Percentiles rank a stretch among this genome's conserved stretches.
Conservation (phyloP, 2,329 filamentous ascomycete genomes). For the Alternaria ventricosa region DNA sequence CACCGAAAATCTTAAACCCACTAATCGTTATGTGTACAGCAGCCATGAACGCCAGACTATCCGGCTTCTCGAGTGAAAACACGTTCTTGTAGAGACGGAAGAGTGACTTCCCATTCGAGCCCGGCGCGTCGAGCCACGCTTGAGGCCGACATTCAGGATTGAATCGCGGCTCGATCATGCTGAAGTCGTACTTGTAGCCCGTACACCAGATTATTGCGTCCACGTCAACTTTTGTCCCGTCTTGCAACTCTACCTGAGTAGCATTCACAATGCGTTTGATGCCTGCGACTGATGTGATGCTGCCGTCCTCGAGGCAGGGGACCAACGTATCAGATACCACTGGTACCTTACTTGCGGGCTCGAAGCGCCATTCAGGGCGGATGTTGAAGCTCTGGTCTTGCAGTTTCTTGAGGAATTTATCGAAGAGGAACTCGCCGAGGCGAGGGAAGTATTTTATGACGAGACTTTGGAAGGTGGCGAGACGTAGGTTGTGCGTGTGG, state of each 20-base stretch:
- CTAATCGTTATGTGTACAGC: slow-evolving; percentile 49
- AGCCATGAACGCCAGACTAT: slow-evolving; percentile 53
- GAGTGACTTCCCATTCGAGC: slow-evolving; percentile 39
- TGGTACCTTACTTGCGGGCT: slow-evolving; percentile 24
- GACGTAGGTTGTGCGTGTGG: slow-evolving; percentile 19
- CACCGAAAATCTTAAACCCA: slow-evolving; percentile 24
- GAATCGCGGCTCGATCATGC: slow-evolving; percentile 30
- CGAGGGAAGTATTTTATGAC: slow-evolving; percentile 19
- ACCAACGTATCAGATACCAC: slow-evolving; percentile 28
- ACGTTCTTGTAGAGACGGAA: slow-evolving; percentile 54
- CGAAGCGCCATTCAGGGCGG: slow-evolving; percentile 31
- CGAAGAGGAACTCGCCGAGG: slow-evolving; percentile 24
- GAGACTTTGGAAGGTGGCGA: slow-evolving; percentile 19
- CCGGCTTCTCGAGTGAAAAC: slow-evolving; percentile 53
- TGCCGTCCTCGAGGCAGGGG: slow-evolving; percentile 21
- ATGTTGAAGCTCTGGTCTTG: slow-evolving; percentile 32
- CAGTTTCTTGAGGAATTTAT: slow-evolving; percentile 23
- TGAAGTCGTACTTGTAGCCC: slow-evolving; percentile 42
- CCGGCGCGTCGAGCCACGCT: slow-evolving; percentile 21
- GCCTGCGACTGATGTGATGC: slow-evolving; percentile 23
- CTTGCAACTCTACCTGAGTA: slow-evolving; percentile 35
- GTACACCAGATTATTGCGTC: slow-evolving; percentile 48
- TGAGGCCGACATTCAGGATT: slow-evolving; percentile 24
- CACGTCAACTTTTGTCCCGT: slow-evolving; percentile 38
- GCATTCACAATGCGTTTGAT: slow-evolving; percentile 16